Conservation (phyloP, 2,329 filamentous ascomycete species). For the Colletotrichum sp. region DNA sequence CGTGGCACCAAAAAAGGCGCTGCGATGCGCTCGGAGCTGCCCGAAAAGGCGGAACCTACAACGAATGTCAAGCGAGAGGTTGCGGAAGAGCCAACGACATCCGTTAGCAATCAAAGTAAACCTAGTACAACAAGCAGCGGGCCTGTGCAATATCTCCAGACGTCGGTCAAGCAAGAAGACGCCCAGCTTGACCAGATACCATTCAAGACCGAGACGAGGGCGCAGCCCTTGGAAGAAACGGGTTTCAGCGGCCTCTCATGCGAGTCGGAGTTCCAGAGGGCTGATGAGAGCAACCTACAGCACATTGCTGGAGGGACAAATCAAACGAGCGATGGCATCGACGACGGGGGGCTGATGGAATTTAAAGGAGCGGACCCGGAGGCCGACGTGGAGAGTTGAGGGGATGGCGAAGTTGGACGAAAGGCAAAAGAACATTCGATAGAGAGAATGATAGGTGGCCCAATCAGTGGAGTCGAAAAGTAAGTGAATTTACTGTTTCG, state of each 20-base stretch:
- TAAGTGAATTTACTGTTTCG: no score
- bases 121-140: not conserved
- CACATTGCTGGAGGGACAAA: rapidly evolving
- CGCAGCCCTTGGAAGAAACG: not conserved
- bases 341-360: no score
- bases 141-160: not conserved
- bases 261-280: not conserved
- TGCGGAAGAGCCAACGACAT: not conserved
- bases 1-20: not conserved
- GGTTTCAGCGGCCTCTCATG: not conserved
- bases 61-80: not conserved
- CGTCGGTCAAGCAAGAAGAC: not conserved
- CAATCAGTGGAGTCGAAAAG: no score
- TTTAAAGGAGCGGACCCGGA: no score
- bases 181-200: not conserved
- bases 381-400: no score
- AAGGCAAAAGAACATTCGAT: rapidly evolving
- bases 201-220: not conserved
- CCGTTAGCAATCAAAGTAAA: not conserved
- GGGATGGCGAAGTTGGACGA: no score
- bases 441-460: no score
- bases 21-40: not conserved
- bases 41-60: not conserved
- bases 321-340: not conserved
- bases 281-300: rapidly evolving